These are phyloP conservation scores for Papiliotrema flavescens DNA, from an alignment of 1,284 basidiomycete genomes.

Conservation along the genomic window DNA sequence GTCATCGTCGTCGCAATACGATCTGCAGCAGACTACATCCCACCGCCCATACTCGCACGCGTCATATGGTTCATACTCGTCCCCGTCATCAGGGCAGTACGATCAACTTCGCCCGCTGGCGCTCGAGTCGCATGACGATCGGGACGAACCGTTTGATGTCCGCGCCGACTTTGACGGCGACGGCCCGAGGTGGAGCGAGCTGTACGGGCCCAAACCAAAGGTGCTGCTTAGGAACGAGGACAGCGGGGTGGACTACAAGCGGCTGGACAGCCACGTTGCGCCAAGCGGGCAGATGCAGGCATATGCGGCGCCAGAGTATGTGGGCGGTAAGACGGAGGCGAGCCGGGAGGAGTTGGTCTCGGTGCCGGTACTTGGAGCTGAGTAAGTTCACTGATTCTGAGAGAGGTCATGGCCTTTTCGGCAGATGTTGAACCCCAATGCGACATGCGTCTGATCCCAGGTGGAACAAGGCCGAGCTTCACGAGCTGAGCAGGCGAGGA, in stretches of 20 bases:
- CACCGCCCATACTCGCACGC: background rate
- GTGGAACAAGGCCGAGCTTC: constrained; percentile 73
- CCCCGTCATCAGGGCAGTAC: background rate
- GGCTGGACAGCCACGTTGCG: constrained; percentile 27
- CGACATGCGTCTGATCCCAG: constrained; percentile 14
- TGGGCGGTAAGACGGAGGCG: constrained; percentile 21
- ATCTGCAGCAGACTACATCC: background rate
- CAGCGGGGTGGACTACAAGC: constrained; percentile 21
- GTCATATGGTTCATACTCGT: background rate
- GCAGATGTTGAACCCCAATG: background rate
- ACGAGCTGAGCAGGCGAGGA: constrained; percentile 66
- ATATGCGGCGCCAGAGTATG: constrained; percentile 2
- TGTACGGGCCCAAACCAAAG: background rate
- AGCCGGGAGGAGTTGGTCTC: constrained; percentile 74
- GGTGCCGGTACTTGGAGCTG: constrained; percentile 77
- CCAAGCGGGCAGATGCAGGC: constrained; percentile 12
- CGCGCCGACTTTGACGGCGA: constrained; percentile 87
- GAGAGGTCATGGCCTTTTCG: background rate
- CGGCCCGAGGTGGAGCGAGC: constrained; percentile 65
- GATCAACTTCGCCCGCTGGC: constrained; percentile 11
- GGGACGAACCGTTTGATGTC: constrained; percentile 68
- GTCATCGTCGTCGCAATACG: too few species aligned
- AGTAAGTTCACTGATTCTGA: constrained; percentile 45
- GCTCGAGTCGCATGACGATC: constrained; percentile 35
- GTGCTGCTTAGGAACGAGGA: background rate